Evolutionary conservation across 2,329 filamentous ascomycete species (phyloP), one percentile per base, ranked within the genome.

Genomic region (Biscogniauxia marginata): DNA sequence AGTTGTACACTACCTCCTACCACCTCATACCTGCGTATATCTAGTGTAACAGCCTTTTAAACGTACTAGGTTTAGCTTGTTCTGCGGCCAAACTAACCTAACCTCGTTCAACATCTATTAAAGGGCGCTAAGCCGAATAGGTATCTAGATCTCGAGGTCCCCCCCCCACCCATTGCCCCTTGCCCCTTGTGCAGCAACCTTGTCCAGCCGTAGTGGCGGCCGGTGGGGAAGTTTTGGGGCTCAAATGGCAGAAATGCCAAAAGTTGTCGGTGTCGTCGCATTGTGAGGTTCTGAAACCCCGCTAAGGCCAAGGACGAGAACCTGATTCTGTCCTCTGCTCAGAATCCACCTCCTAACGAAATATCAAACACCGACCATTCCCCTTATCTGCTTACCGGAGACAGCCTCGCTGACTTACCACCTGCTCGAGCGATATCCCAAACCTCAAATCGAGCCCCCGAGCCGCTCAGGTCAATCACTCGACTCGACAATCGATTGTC

Each of bases 221-320:
- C 5, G 9, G 30, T 30, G 30, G 30, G 30, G 30, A 39, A 34
- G 11, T n/a, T 39, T 39, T 39, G 30, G 30, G 30, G 30, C 9
- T 39, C 30, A 39, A 39, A 39, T 39, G 30, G 13, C 6, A 39
- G 13, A 16, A 39, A 6, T 39, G 7, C 25, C 13, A 30, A 11
- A 4, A 3, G 25, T 7, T 30, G 25, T 30, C 25, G 25, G 25
- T 30, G 24, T 23, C 43, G 58, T 62, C 58, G 62, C 62, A 62
- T 62, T 60, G 52, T 49, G 51, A 57, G 49, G 54, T 54, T 55
- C 45, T 49, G 51, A 49, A 59, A 58, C 60, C 60, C 62, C 60
- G 60, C 62, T 56, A 58, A 62, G 53, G 50, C 49, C 20, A n/a
- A 24, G 16, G 34, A 44, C 7, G 23, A 25, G 18, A 19, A 50